These are phyloP conservation scores for Euptelea pleiosperma DNA, from an alignment of 164 flowering plant species.

Conservation along the genomic window DNA sequence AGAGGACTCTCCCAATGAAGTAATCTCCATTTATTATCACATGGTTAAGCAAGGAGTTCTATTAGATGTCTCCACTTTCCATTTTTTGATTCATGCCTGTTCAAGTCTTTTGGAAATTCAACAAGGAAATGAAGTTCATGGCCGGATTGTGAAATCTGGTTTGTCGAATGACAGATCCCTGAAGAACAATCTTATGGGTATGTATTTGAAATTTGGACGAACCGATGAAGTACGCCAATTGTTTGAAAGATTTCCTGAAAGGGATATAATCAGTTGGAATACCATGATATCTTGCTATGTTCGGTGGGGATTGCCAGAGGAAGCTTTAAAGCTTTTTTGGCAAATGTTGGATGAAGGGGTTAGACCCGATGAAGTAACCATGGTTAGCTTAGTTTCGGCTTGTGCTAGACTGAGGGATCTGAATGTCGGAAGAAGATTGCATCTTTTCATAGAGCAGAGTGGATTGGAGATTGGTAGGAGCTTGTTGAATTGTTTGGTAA, in stretches of 20 bases:
- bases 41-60: constrained; percentile 17
- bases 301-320: constrained; percentile 8
- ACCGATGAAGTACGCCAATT: constrained; percentile 9
- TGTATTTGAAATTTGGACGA: constrained; percentile 14
- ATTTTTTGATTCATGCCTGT: constrained; percentile 21
- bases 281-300: constrained; percentile 23
- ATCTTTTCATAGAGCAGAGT: constrained; percentile 13
- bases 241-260: constrained; percentile 15
- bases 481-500: constrained; percentile 23
- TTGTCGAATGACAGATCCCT: constrained; percentile 8
- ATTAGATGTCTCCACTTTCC: constrained; percentile 16
- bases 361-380: constrained; percentile 24
- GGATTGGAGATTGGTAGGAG: too few relatives aligned
- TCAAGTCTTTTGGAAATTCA: background rate
- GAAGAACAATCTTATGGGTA: constrained; percentile 26
- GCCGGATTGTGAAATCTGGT: constrained; percentile 22
- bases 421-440: constrained; percentile 16
- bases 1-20: constrained; percentile 9
- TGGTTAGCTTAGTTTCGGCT: constrained; percentile 26
- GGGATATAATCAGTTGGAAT: constrained; percentile 22
- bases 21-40: constrained; percentile 4
- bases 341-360: constrained; percentile 20
- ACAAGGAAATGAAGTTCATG: constrained; percentile 19
- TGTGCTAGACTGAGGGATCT: constrained; percentile 20
- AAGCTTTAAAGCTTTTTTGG: constrained; percentile 14